Evolutionary conservation across 768 basidiomycete genomes (phyloP).

Genomic region (Coprinopsis strossmayeri): DNA sequence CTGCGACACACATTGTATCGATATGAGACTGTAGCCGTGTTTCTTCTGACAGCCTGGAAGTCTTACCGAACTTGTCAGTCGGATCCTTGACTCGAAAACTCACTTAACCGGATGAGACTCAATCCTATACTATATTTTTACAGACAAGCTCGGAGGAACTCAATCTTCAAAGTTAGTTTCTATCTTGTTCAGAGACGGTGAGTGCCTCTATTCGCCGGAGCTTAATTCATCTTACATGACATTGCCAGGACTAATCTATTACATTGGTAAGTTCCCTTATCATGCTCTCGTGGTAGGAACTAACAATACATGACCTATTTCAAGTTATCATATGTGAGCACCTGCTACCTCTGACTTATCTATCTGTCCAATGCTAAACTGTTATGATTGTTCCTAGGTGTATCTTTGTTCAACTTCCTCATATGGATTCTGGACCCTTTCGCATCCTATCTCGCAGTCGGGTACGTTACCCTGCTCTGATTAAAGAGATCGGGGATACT

Average conservation of each 20-base stretch:
- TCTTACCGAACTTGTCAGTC: constrained; percentile 16
- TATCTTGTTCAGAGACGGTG: constrained; percentile 14
- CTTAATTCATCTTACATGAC: background rate
- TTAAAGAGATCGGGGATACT: background rate
- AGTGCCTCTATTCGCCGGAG: no score
- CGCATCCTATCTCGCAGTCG: constrained; percentile 19
- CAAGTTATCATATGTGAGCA: no score
- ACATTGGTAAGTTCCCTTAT: constrained; percentile 17
- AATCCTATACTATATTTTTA: no score
- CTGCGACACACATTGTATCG: no score
- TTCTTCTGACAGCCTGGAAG: constrained; percentile 18
- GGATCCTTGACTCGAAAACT: no score
- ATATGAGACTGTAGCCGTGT: constrained; percentile 17
- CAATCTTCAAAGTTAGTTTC: constrained; percentile 1
- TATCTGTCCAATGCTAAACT: constrained; percentile 13
- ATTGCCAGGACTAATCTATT: constrained; percentile 19
- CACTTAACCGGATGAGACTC: no score
- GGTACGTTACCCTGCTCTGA: constrained; percentile 6
- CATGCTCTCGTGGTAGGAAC: no score
- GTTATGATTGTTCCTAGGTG: constrained; percentile 14
- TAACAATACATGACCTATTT: no score
- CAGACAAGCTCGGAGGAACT: no score
- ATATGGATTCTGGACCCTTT: constrained; percentile 21
- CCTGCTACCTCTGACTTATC: no score
- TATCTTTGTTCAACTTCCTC: constrained; percentile 20